Conservation (phyloP, 1,139 yeast genomes). For the Geotrichum europaeum region DNA sequence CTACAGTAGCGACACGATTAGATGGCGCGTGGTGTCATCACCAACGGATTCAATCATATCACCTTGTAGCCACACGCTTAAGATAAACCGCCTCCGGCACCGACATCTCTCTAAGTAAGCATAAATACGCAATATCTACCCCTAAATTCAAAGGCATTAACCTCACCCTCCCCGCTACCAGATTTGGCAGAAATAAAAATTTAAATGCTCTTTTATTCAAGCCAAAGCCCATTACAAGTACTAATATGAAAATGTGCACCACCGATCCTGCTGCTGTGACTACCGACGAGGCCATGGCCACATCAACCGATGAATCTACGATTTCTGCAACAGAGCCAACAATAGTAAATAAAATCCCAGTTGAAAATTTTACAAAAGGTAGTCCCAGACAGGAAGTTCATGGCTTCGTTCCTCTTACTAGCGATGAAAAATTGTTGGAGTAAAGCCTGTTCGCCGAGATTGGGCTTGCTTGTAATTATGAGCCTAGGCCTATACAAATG, state of each 20-base stretch:
- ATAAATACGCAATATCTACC: background rate
- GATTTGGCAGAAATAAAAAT: background rate
- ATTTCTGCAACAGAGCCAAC: too few species aligned
- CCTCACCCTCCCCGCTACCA: background rate
- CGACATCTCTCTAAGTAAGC: slow-evolving; percentile 34
- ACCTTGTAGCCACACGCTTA: slow-evolving; percentile 52
- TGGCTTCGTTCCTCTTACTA: too few species aligned
- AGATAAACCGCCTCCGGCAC: slow-evolving; percentile 44
- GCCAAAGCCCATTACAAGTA: background rate
- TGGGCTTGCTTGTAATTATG: too few species aligned
- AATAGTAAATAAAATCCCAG: too few species aligned
- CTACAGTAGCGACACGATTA: background rate
- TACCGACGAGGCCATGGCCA: background rate
- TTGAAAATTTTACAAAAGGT: too few species aligned
- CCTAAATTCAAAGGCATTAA: background rate
- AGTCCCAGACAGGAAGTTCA: too few species aligned
- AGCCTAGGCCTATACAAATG: too few species aligned
- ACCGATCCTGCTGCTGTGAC: background rate
- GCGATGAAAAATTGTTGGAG: too few species aligned
- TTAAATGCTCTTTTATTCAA: background rate
- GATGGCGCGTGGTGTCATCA: slow-evolving; percentile 38
- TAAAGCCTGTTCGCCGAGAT: too few species aligned
- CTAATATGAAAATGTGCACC: background rate
- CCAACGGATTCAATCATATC: slow-evolving; percentile 55
- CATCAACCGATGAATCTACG: background rate